Evolutionary conservation across 2,329 filamentous ascomycete species (phyloP).

Genomic region (Elsinoe batatas): DNA sequence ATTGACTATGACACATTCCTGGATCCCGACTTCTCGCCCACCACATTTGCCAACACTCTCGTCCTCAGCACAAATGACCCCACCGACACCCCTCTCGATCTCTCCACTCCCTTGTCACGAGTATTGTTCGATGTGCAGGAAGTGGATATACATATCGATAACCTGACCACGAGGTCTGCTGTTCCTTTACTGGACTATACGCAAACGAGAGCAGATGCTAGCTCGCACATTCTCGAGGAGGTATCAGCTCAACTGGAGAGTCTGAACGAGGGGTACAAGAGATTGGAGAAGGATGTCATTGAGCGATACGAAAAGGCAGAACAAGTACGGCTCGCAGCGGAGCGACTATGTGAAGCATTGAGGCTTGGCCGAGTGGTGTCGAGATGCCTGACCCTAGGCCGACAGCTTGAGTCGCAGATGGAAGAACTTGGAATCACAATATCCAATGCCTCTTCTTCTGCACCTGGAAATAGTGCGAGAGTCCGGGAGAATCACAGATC

Average conservation of each 20-base stretch:
- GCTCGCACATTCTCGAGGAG: constrained; percentile 60
- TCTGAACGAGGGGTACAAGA: constrained; percentile 74
- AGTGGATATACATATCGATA: constrained; percentile 90
- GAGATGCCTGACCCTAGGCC: constrained; percentile 68
- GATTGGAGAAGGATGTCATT: constrained; percentile 77
- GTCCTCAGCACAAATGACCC: constrained; percentile 87
- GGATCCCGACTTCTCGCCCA: constrained; percentile 68
- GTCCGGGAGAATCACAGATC: constrained; percentile 62
- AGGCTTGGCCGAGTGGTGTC: constrained; percentile 66
- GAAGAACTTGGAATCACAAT: constrained; percentile 50
- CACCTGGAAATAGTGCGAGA: constrained; percentile 27
- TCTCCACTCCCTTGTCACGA: constrained; percentile 84
- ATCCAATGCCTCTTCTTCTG: constrained; percentile 17
- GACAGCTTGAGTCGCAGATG: constrained; percentile 81
- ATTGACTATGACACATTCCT: constrained; percentile 94
- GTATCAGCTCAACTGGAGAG: constrained; percentile 71
- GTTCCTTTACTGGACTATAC: constrained; percentile 73
- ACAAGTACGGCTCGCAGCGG: constrained; percentile 66
- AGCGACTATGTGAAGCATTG: constrained; percentile 71
- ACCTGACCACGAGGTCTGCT: constrained; percentile 74
- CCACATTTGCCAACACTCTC: constrained; percentile 77
- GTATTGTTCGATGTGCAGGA: constrained; percentile 96
- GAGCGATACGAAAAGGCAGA: constrained; percentile 79
- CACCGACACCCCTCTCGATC: constrained; percentile 79
- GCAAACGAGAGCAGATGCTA: constrained; percentile 61